Conservation (phyloP, 345 rosid genomes). For the Citrus sp. region DNA sequence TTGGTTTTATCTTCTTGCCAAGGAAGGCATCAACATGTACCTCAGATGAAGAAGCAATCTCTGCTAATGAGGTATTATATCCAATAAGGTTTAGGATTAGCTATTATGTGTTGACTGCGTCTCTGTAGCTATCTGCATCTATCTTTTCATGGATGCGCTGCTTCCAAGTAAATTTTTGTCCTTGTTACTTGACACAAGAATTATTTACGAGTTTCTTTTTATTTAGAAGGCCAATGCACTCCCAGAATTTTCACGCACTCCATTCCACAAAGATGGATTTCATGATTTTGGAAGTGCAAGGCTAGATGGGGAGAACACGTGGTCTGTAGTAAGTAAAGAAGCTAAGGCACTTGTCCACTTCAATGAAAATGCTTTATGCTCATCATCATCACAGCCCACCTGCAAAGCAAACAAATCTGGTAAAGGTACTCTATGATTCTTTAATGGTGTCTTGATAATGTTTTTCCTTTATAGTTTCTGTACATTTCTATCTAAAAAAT, state of each 20-base stretch:
- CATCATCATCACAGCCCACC: slow-evolving; percentile 30
- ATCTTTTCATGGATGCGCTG: not conserved
- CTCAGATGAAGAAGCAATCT: slow-evolving; percentile 31
- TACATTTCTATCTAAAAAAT: slow-evolving; percentile 2
- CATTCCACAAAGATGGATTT: slow-evolving; percentile 13
- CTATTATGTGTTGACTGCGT: not conserved
- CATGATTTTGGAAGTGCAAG: slow-evolving; percentile 21
- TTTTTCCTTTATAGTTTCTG: not conserved
- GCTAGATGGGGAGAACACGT: slow-evolving; percentile 23
- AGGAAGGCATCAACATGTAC: slow-evolving; percentile 20
- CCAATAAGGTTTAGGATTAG: not conserved
- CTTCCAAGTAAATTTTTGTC: not conserved
- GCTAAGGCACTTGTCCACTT: slow-evolving; percentile 30
- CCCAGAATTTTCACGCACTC: not conserved
- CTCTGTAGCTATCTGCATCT: not conserved
- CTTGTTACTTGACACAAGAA: not conserved
- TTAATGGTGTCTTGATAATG: not conserved
- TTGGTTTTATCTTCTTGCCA: slow-evolving; percentile 17
- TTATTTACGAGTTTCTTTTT: not conserved
- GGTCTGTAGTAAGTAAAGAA: slow-evolving; percentile 36
- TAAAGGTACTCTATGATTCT: slow-evolving; percentile 37
- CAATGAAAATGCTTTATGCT: slow-evolving; percentile 33
- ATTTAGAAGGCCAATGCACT: slow-evolving; percentile 18
- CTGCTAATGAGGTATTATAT: slow-evolving; percentile 43
- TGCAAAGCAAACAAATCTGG: slow-evolving; percentile 30